Evolutionary conservation across 2,329 filamentous ascomycete genomes (phyloP).

Genomic region (Neopestalotiopsis sp.): DNA sequence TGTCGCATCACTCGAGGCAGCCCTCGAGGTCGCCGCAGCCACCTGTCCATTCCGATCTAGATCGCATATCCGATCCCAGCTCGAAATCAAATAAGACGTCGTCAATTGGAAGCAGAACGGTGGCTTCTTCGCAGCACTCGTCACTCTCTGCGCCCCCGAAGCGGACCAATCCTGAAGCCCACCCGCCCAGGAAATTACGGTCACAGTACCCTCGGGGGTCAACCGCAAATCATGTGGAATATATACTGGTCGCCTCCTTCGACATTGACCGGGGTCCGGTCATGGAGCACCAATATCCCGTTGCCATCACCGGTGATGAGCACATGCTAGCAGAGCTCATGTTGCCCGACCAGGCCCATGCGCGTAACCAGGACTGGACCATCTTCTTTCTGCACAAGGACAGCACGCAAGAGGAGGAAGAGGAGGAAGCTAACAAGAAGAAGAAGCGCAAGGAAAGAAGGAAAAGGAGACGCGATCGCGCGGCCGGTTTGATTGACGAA

Average conservation of each 20-base stretch:
- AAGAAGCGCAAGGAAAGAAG: constrained; percentile 58
- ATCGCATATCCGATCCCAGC: constrained; percentile 64
- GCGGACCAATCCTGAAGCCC: constrained; percentile 55
- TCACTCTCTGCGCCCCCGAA: constrained; percentile 57
- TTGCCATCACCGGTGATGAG: constrained; percentile 94
- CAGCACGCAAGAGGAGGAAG: constrained; percentile 81
- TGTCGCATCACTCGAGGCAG: constrained; percentile 56
- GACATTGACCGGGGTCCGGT: constrained; percentile 95
- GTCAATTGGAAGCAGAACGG: constrained; percentile 54
- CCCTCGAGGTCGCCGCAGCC: constrained; percentile 62
- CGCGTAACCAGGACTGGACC: constrained; percentile 96
- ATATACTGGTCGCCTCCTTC: constrained; percentile 96
- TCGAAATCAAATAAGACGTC: constrained; percentile 62
- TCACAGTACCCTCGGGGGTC: constrained; percentile 79
- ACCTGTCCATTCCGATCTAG: constrained; percentile 52
- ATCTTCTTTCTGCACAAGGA: constrained; percentile 99
- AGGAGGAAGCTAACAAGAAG: constrained; percentile 68
- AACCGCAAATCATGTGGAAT: constrained; percentile 94
- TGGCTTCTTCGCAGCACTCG: constrained; percentile 64
- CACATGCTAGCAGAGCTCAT: constrained; percentile 98
- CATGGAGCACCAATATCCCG: constrained; percentile 98
- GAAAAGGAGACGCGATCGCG: constrained; percentile 56
- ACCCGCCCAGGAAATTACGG: constrained; percentile 63
- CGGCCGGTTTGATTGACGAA: constrained; percentile 53
- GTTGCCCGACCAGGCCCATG: constrained; percentile 95